Conservation (phyloP, 805 yeast species). For the Wickerhamomyces canadensis region DNA sequence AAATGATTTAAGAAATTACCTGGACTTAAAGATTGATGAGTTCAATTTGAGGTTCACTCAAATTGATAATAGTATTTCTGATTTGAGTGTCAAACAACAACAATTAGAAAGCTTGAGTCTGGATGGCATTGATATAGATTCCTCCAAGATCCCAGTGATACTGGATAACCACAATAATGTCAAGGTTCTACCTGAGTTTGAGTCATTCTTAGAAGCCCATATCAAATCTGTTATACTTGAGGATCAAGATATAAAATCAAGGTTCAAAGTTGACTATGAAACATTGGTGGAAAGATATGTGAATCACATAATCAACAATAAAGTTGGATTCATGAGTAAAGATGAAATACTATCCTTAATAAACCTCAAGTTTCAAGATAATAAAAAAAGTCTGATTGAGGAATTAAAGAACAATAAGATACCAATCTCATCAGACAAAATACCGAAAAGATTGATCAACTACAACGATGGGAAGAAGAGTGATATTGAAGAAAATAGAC, state of each 20-base stretch:
- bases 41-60: constrained; percentile 6
- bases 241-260: not conserved
- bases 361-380: constrained; percentile 18
- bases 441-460: constrained; percentile 8
- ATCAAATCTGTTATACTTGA: constrained; percentile 6
- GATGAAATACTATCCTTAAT: constrained; percentile 19
- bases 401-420: constrained; percentile 15
- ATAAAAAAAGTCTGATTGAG: constrained; percentile 14
- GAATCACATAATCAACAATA: constrained; percentile 11
- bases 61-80: constrained; percentile 7
- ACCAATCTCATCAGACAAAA: not conserved
- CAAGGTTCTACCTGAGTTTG: constrained; percentile 21
- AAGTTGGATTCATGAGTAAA: constrained; percentile 17
- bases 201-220: constrained; percentile 9
- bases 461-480: constrained; percentile 2
- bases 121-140: constrained; percentile 3
- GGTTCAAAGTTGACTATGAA: constrained; percentile 13
- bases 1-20: constrained; percentile 14
- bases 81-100: constrained; percentile 5
- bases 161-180: constrained; percentile 14
- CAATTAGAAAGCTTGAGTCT: constrained; percentile 9
- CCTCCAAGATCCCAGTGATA: constrained; percentile 14
- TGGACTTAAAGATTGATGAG: constrained; percentile 17
- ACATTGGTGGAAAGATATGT: constrained; percentile 13
- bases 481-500: constrained; percentile 18